Base-by-base conservation (phyloP, 257 asterid genomes). In the Capsicum rhomboideum region DNA sequence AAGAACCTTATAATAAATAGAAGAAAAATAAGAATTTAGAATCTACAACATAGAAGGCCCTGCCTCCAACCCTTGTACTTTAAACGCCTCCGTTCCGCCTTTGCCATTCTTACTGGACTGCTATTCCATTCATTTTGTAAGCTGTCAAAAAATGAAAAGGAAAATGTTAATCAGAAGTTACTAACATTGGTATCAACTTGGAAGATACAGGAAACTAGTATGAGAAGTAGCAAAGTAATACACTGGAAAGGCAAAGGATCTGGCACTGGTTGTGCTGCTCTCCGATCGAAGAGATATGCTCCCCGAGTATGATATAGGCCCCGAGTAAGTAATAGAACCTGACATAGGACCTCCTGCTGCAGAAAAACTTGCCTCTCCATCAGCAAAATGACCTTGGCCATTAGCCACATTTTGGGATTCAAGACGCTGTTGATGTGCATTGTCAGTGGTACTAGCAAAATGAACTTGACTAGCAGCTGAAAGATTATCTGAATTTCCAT, bases 231-330 rank as follows among this genome's bases (percentile, higher is more conserved):
- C 58, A 18, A 46, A 12, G 21, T 34, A 46, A 83, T 94, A 97
- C 99, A 95, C 83, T 80, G 99, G 99, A 88, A 97, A 97, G 23
- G 98, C 98, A 64, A 95, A 97, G 55, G 99, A 97, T 58, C 95
- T 90, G 34, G 91, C 84, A 34, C 98, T 97, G 71, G 98, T 89
- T 16, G 98, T 87, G 88, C 99, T 97, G 90, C 94, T 92, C 68
- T 95, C 98, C 1, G 99, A 97, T 67, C 98, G 94, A 86, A 90
- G 90, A 82, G 99, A 97, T 58, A 88, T 61, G 91, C 93, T 97
- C 20, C 98, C 98, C 0, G 98, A 92, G 84, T 59, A 78, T 6
- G 96, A 85, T 49, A 93, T 87, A 18, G 94, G 96, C 78, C 97
- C 98, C 0, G 99, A 92, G 85, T 85, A 90, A 59, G 93, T 85